Evolutionary conservation across 2,329 filamentous ascomycete genomes (phyloP).

Genomic region (Exserohilum turcica): DNA sequence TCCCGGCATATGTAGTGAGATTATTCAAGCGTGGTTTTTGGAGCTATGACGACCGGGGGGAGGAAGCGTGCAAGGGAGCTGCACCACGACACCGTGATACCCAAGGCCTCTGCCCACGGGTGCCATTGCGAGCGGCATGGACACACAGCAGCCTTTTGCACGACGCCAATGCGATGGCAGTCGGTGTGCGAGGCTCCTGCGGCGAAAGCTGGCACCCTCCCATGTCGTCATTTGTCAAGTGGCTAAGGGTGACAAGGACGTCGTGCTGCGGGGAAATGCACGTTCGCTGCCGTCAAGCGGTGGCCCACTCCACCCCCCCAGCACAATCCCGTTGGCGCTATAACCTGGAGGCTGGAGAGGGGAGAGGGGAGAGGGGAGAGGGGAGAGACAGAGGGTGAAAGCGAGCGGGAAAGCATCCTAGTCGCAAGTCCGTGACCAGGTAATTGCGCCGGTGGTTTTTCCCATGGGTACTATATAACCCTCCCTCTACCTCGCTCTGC

Average conservation of each 20-base stretch:
- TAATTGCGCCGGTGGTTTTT: constrained; percentile 21
- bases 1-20: constrained; percentile 8
- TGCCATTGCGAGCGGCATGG: constrained; percentile 3
- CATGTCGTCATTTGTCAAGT: constrained; percentile 31
- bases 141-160: neutral
- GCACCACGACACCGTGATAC: neutral
- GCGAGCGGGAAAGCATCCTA: constrained; percentile 20
- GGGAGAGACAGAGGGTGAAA: constrained; percentile 10
- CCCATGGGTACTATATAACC: constrained; percentile 21
- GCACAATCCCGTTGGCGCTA: constrained; percentile 16
- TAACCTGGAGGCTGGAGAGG: constrained; percentile 19
- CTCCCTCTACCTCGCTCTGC: constrained; percentile 10
- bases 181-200: constrained; percentile 2
- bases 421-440: constrained; percentile 25
- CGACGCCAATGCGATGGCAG: neutral
- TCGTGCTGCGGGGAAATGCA: constrained; percentile 35
- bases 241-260: constrained; percentile 26
- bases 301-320: constrained; percentile 19
- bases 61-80: constrained; percentile 9
- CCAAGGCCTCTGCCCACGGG: neutral
- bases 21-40: constrained; percentile 5
- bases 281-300: constrained; percentile 17
- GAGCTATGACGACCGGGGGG: constrained; percentile 13
- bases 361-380: constrained; percentile 20
- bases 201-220: constrained; percentile 1